A percentile compares a stretch with the other conserved stretches of the same genome.
Conservation (phyloP, 352 stramenopile species). For the Phytopythium oedochilum region DNA sequence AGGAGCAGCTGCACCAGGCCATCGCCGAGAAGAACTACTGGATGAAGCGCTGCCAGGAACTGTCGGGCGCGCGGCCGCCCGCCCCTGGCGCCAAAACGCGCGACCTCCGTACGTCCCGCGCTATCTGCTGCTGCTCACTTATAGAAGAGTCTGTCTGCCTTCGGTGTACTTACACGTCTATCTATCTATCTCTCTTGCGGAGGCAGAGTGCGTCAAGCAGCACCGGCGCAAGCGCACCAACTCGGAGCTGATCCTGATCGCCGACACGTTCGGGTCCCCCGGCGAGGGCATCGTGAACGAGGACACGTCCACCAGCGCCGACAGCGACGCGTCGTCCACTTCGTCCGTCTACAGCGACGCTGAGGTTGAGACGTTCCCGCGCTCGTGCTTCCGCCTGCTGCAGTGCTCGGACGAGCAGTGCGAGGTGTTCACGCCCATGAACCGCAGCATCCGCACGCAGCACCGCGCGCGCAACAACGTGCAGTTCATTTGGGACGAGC, state of each 20-base stretch:
- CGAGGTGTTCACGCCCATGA: conserved; percentile 83
- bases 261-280: conserved; percentile 68
- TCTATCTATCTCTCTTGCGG: too few relatives aligned
- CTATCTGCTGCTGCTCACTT: conserved; percentile 1
- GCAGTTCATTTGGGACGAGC: conserved; percentile 86
- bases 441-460: conserved; percentile 83
- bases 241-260: conserved; percentile 80
- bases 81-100: conserved; percentile 15
- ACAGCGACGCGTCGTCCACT: conserved; percentile 42
- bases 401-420: conserved; percentile 88
- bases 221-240: conserved; percentile 66
- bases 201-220: conserved; percentile 41
- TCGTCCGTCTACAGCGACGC: conserved; percentile 32
- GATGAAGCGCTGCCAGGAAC: conserved; percentile 82
- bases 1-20: conserved; percentile 70
- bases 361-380: conserved; percentile 26
- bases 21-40: conserved; percentile 88
- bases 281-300: conserved; percentile 75
- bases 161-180: not conserved
- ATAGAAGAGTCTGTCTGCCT: too few relatives aligned
- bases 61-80: conserved; percentile 33
- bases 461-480: conserved; percentile 86
- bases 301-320: conserved; percentile 37
- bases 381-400: conserved; percentile 71
- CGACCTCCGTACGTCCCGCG: conserved; percentile 17